phyloP scores from a whole-genome alignment of 2,329 filamentous ascomycete genomes.

The Beauveria australis region DNA sequence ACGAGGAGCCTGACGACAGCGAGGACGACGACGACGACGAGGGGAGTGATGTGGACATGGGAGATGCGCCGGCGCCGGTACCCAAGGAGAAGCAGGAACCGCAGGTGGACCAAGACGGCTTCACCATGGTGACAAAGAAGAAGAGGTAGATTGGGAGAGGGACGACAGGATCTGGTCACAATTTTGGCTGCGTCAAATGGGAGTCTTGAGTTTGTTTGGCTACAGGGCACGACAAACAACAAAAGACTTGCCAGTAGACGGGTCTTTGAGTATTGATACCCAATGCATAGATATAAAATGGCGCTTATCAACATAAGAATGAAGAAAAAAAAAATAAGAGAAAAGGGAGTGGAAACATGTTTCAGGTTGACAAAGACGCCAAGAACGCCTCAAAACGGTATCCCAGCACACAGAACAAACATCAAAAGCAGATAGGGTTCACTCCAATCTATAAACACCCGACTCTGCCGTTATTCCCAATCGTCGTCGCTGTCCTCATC shows the following conservation, averaged over 20 bases:
- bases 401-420: background rate
- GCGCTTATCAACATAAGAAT: background rate
- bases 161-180: background rate
- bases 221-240: background rate
- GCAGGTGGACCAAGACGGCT: conserved; percentile 73
- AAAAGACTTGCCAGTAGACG: background rate
- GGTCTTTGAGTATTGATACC: conserved; percentile 9
- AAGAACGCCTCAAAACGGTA: conserved; percentile 3
- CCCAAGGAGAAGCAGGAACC: conserved; percentile 58
- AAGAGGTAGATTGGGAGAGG: conserved; percentile 41
- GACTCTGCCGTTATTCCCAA: conserved; percentile 51
- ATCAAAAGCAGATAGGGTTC: background rate
- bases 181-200: background rate
- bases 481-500: conserved; percentile 62
- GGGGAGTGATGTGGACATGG: conserved; percentile 54
- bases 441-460: too few relatives aligned
- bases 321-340: background rate
- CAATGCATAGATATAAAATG: conserved; percentile 14
- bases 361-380: background rate
- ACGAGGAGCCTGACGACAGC: conserved; percentile 34
- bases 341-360: background rate
- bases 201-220: background rate
- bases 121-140: conserved; percentile 65
- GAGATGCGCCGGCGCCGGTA: conserved; percentile 49
- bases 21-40: conserved; percentile 52